phyloP scores from a whole-genome alignment of 768 basidiomycete species.

The Boletus sp. region DNA sequence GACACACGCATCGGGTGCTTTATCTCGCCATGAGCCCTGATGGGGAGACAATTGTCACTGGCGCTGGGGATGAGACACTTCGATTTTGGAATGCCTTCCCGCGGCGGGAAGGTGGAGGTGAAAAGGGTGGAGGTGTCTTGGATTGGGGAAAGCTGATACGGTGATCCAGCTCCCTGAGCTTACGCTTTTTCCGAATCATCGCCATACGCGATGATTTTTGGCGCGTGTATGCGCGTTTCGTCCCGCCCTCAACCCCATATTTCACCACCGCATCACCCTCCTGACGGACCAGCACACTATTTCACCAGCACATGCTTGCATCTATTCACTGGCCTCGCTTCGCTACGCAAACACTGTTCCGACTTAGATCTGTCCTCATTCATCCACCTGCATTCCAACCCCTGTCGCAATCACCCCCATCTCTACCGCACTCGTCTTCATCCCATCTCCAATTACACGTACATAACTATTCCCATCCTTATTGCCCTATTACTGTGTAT shows the following conservation, averaged over 20 bases:
- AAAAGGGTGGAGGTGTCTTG: constrained; percentile 39
- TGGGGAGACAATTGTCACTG: constrained; percentile 96
- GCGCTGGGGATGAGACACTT: constrained; percentile 96
- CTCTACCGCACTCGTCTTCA: background rate
- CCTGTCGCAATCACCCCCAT: constrained; percentile 14
- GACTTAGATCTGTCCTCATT: constrained; percentile 20
- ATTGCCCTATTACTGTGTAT: constrained; percentile 28
- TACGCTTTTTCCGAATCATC: background rate
- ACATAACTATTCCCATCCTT: constrained; percentile 29
- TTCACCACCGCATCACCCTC: constrained; percentile 3
- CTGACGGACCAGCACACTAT: constrained; percentile 19
- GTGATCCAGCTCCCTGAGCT: constrained; percentile 19
- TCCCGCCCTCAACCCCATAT: background rate
- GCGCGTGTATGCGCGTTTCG: constrained; percentile 6
- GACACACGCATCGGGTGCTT: constrained; percentile 92
- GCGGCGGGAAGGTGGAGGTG: constrained; percentile 51
- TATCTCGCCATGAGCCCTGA: constrained; percentile 98
- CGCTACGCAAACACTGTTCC: constrained; percentile 15
- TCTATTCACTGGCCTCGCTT: constrained; percentile 19
- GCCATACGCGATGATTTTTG: background rate
- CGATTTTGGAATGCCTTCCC: constrained; percentile 98
- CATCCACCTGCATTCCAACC: constrained; percentile 19
- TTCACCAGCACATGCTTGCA: constrained; percentile 27
- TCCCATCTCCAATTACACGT: constrained; percentile 9
- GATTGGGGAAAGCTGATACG: constrained; percentile 55